Evolutionary conservation across 2,329 filamentous ascomycete genomes (phyloP).

Genomic region (Penicillium sp.): DNA sequence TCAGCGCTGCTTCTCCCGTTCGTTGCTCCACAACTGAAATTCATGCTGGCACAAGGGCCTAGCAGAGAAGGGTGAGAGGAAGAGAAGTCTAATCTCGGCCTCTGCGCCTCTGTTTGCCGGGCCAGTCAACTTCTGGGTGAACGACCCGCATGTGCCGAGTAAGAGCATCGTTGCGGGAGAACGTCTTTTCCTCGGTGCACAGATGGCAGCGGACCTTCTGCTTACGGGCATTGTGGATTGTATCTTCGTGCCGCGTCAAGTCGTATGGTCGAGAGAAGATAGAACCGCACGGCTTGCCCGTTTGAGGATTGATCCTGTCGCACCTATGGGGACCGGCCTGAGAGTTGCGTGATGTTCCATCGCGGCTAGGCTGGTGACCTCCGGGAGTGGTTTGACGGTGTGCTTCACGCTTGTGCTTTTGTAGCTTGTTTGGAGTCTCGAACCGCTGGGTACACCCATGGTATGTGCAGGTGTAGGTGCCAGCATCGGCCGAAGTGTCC

Average conservation of each 20-base stretch:
- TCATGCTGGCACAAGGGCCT: conserved; percentile 9
- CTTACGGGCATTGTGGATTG: conserved; percentile 93
- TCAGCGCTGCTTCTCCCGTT: conserved; percentile 16
- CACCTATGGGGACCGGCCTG: conserved; percentile 94
- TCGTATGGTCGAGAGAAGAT: conserved; percentile 96
- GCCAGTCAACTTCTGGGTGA: conserved; percentile 84
- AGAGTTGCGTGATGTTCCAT: conserved; percentile 68
- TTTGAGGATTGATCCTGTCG: conserved; percentile 90
- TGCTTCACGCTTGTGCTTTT: conserved; percentile 94
- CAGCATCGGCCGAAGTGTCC: conserved; percentile 73
- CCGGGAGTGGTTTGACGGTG: conserved; percentile 74
- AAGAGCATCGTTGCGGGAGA: conserved; percentile 91
- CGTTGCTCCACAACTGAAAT: conserved; percentile 11
- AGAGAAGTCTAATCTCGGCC: conserved; percentile 37
- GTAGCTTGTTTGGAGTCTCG: conserved; percentile 81
- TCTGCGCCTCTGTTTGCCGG: conserved; percentile 63
- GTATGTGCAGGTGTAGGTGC: conserved; percentile 96
- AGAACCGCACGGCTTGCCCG: conserved; percentile 91
- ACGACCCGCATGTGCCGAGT: conserved; percentile 94
- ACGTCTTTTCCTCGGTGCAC: conserved; percentile 96
- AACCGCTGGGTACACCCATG: conserved; percentile 89
- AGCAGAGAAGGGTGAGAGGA: neutral
- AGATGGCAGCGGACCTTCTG: conserved; percentile 91
- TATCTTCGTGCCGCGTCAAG: conserved; percentile 93
- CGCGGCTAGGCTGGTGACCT: conserved; percentile 48